phyloP scores from a whole-genome alignment of 768 basidiomycete species.

The Kwoniella botswanensis region DNA sequence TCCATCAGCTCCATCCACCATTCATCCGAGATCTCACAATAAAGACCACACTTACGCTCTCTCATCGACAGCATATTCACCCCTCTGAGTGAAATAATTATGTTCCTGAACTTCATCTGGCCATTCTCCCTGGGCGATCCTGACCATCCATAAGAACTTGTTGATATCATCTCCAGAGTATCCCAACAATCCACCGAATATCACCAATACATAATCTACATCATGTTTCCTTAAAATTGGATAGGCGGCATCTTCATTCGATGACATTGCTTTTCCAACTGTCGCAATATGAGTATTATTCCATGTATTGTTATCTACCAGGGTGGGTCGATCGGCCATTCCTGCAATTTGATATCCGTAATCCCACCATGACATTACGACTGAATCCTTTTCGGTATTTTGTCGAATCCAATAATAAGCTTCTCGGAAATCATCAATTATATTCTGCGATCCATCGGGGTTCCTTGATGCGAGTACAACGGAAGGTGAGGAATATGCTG shows the following conservation, averaged over 20 bases:
- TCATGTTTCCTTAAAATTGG: conserved; percentile 95
- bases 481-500: conserved; percentile 95
- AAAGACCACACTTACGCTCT: conserved; percentile 62
- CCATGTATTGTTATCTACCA: conserved; percentile 99
- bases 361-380: conserved; percentile 99
- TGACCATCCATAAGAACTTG: conserved; percentile 99
- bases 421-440: conserved; percentile 99
- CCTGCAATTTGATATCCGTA: conserved; percentile 99
- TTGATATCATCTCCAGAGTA: conserved; percentile 98
- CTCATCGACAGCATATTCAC: conserved; percentile 92
- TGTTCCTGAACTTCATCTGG: conserved; percentile 96
- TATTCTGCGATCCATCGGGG: conserved; percentile 84
- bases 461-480: conserved; percentile 84
- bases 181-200: conserved; percentile 94
- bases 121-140: conserved; percentile 83
- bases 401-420: conserved; percentile 98
- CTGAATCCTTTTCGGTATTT: conserved; percentile 88
- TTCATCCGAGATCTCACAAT: not conserved
- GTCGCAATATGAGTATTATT: conserved; percentile 99
- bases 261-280: conserved; percentile 98
- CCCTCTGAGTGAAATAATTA: conserved; percentile 87
- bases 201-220: conserved; percentile 94
- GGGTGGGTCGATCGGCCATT: conserved; percentile 93
- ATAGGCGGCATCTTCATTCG: conserved; percentile 90
- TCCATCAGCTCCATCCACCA: not conserved